Base-by-base conservation (phyloP, 805 yeast species). In the Myxozyma nipponensis region DNA sequence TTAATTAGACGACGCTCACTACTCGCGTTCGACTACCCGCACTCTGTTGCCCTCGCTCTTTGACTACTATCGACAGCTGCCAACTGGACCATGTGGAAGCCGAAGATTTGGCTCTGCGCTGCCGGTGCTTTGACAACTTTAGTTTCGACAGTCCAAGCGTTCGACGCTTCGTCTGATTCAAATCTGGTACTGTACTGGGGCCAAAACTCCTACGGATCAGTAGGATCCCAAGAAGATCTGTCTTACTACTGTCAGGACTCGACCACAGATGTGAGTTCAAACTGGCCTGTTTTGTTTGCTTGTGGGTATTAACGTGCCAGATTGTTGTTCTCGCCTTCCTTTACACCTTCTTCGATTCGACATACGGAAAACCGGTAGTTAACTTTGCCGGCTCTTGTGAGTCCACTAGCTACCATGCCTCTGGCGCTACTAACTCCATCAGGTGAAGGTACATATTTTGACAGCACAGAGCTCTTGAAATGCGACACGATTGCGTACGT, bases 161-260 rank as follows among this genome's bases (percentile, higher is more conserved):
- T 58, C 26, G 57, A 60, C 39, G 51, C 57, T 13, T 37, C 54
- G 18, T 66, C 81, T 17, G 73, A 76, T 42, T 63, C 73, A 28
- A 84, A 86, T 57, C 78, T 87, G 35, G 96, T 84, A 21, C 74
- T 85, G 5, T 88, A 88, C 69, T 88, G 96, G 96, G 96, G 96
- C 47, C 95, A 88, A 69, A 78, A 79, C 61, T 80, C 91, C 15
- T 82, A 77, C n/a, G 86, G 86, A 5, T 23, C 30, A 22, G 55
- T 44, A 37, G 50, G 54, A 37, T 45, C 56, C 39, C 81, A 79
- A 59, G 63, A 71, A 10, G 61, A 63, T 4, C 65, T 79, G 18
- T 57, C 76, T 1, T 66, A 72, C 46, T 86, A 86, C 70, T 88
- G 96, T 72, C 71, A 75, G 50, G 74, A 80, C 42, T 78, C 77